Conservation (phyloP, 768 basidiomycete species). For the Leucocoprinus sp. region DNA sequence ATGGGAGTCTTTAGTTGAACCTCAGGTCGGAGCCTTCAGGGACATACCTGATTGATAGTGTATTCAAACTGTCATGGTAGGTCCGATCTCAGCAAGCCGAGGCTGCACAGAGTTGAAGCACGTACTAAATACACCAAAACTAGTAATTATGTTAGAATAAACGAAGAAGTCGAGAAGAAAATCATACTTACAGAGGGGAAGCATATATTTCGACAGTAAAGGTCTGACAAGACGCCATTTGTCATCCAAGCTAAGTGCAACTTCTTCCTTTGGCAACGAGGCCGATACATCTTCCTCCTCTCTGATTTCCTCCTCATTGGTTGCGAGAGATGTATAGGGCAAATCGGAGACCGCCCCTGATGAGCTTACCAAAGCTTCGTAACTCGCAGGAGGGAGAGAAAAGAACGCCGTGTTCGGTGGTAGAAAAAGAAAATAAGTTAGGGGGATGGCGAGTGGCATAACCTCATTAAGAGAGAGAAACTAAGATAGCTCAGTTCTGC, state of each 20-base stretch:
- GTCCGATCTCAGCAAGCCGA: background rate
- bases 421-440: constrained; percentile 71
- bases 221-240: constrained; percentile 82
- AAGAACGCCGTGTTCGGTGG: constrained; percentile 50
- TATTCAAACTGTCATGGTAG: constrained; percentile 62
- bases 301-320: constrained; percentile 30
- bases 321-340: constrained; percentile 39
- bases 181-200: constrained; percentile 75
- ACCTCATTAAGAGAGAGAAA: constrained; percentile 38
- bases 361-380: constrained; percentile 30
- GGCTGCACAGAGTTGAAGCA: constrained; percentile 5
- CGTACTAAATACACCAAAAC: constrained; percentile 40
- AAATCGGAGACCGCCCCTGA: constrained; percentile 21
- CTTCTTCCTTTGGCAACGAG: constrained; percentile 31
- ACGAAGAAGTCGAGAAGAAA: background rate
- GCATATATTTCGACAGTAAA: constrained; percentile 76
- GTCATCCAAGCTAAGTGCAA: constrained; percentile 56
- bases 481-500: background rate
- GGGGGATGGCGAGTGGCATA: constrained; percentile 72
- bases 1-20: background rate
- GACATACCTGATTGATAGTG: constrained; percentile 73
- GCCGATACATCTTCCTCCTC: constrained; percentile 33
- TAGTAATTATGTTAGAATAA: constrained; percentile 9
- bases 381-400: constrained; percentile 24
- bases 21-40: background rate